phyloP scores from a whole-genome alignment of 345 rosid genomes.

The Populus nigra region DNA sequence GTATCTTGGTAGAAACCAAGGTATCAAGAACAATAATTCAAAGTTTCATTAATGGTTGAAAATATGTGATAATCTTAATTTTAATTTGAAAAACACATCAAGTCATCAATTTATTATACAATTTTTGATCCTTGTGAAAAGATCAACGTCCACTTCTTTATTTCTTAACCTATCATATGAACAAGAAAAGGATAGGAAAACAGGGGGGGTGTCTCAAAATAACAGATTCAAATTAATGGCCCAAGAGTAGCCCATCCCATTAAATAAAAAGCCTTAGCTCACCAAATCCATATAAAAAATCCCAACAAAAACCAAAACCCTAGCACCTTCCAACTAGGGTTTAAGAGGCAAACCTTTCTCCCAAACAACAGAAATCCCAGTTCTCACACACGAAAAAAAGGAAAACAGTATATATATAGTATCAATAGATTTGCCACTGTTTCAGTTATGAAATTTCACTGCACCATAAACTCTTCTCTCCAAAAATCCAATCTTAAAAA shows the following conservation, averaged over 20 bases:
- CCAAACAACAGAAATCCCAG: background rate
- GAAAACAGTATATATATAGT: background rate
- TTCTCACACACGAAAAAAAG: background rate
- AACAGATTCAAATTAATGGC: background rate
- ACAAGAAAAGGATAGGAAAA: too few species aligned
- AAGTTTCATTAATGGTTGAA: too few species aligned
- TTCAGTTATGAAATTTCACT: conserved; percentile 21
- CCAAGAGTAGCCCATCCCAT: background rate
- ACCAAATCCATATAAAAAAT: background rate
- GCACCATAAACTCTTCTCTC: background rate
- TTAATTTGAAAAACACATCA: too few species aligned
- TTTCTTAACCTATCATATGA: too few species aligned
- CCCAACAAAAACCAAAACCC: conserved; percentile 7
- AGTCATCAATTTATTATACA: too few species aligned
- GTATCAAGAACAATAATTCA: too few species aligned
- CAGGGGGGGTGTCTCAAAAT: too few species aligned
- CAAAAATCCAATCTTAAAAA: conserved; percentile 14
- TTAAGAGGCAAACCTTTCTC: conserved; percentile 9
- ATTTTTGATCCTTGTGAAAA: too few species aligned
- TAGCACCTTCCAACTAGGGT: conserved; percentile 17
- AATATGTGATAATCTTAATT: too few species aligned
- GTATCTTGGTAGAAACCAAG: too few species aligned
- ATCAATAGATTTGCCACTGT: background rate
- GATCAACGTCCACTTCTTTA: too few species aligned
- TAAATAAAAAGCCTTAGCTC: background rate